Base-by-base conservation (phyloP, 2,329 filamentous ascomycete genomes). In the Metarhizium sp. region DNA sequence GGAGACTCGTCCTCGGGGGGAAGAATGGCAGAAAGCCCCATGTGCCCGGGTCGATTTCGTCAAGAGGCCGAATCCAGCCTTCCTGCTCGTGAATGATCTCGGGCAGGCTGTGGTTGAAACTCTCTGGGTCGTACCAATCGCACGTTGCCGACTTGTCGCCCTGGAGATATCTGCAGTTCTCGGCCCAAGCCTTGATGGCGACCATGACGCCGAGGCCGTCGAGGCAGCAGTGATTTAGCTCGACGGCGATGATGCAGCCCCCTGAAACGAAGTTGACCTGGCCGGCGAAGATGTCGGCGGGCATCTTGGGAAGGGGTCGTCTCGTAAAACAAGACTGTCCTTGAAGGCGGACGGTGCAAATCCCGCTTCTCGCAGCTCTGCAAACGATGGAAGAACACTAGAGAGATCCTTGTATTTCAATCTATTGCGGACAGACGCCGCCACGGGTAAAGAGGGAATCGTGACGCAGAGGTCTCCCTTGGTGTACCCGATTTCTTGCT, bases 251-350 rank as follows among this genome's bases (percentile, higher is more conserved):
- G 3, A 69, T 58, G 40, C 66, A 69, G 0, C 66, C 67, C 2
- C 67, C 67, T 59, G 43, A 7, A 40, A 69, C 60, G 47, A 69
- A 69, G 38, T 69, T 70, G 16, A 61, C 67, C 38, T 69, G 67
- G 1, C 59, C 67, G 7, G 58, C 51, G 2, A 70, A 59, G 6
- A 68, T 58, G 30, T 67, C 63, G 5, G 67, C 62, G 0, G 67
- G 66, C 16, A 67, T 53, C 29, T 58, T 53, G 0, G 63, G 43
- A 64, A 66, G 2, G 60, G 57, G n/a, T 60, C 58, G 10, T 60
- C 58, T 5, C 57, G 52, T 1, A 66, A 58, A 10, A 69, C 61
- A 18, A 65, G 55, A 2, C 60, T 47, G 42, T 70, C 66, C 4
- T 57, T 59, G 42, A 68, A 68, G 0, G 60, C 53, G 0, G 66